Conservation (phyloP, 176 grass and related monocot genomes). For the Cenchrus purpureus region DNA sequence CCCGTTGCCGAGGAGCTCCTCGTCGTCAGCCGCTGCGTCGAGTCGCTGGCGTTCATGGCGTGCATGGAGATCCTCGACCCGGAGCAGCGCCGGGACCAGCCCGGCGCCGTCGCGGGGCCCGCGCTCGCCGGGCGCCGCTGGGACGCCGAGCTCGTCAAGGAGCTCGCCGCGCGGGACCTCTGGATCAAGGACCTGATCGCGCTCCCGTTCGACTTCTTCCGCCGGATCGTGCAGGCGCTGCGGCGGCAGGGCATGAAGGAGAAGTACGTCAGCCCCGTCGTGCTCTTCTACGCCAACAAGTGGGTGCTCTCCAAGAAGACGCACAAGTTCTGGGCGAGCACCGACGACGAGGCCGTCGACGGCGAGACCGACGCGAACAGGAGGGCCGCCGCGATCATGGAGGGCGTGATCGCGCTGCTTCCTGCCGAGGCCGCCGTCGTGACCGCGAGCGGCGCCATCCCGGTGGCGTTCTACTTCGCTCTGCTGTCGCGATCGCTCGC, state of each 20-base stretch:
- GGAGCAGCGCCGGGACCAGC: conserved; percentile 61
- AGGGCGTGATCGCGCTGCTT: conserved; percentile 71
- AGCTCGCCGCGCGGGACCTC: conserved; percentile 67
- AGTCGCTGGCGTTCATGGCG: conserved; percentile 96
- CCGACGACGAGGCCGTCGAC: conserved; percentile 58
- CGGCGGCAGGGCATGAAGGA: conserved; percentile 94
- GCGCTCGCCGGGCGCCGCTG: conserved; percentile 56
- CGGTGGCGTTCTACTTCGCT: conserved; percentile 84
- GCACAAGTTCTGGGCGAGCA: conserved; percentile 83
- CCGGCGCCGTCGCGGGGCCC: conserved; percentile 11
- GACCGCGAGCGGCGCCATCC: conserved; percentile 36
- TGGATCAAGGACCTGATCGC: conserved; percentile 97
- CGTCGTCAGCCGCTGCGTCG: conserved; percentile 84
- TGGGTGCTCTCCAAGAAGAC: conserved; percentile 99
- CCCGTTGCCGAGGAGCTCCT: conserved; percentile 76
- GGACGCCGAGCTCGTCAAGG: conserved; percentile 86
- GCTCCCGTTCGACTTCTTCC: conserved; percentile 82
- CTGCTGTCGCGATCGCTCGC: conserved; percentile 69
- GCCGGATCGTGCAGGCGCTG: conserved; percentile 72
- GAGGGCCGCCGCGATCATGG: conserved; percentile 59
- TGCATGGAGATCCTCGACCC: conserved; percentile 99
- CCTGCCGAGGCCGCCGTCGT: conserved; percentile 32
- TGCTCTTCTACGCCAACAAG: conserved; percentile 96
- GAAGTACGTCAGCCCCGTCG: conserved; percentile 85
- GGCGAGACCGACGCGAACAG: conserved; percentile 61